Conservation (phyloP, 208 protist species). For the Leishmania braziliensis region DNA sequence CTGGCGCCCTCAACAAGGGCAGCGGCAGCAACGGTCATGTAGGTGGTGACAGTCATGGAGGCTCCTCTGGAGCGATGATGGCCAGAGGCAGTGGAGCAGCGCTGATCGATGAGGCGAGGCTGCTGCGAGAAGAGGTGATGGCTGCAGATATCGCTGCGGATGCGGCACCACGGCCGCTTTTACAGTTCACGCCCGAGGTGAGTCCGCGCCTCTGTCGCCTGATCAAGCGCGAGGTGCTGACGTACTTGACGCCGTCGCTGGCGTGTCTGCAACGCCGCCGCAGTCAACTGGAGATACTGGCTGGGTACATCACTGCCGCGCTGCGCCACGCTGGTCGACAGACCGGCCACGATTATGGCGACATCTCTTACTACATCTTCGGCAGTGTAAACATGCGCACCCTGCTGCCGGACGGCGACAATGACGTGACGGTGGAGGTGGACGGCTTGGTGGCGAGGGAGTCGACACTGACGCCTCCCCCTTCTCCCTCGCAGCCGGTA, state of each 20-base stretch:
- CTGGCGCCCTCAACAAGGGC: not conserved
- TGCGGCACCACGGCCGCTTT: not conserved
- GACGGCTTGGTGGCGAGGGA: conserved; percentile 54
- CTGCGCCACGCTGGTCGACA: conserved; percentile 47
- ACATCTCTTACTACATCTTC: conserved; percentile 84
- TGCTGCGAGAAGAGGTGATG: not conserved
- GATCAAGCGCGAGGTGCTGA: conserved; percentile 68
- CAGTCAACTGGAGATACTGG: conserved; percentile 55
- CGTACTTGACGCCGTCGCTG: conserved; percentile 55
- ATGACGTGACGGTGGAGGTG: conserved; percentile 84
- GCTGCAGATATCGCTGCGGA: conserved; percentile 12
- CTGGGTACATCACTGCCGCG: conserved; percentile 63
- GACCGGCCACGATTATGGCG: conserved; percentile 35
- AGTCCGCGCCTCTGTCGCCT: conserved; percentile 50
- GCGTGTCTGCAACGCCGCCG: conserved; percentile 55
- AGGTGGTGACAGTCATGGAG: conserved; percentile 3
- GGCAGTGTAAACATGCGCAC: conserved; percentile 87
- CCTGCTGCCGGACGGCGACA: conserved; percentile 90
- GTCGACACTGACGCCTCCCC: conserved; percentile 21
- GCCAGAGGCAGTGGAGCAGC: not conserved
- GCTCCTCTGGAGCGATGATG: not conserved
- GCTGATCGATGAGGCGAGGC: conserved; percentile 7
- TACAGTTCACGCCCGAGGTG: conserved; percentile 70
- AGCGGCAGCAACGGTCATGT: not conserved
- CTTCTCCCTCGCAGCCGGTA: conserved; percentile 9